These are phyloP conservation scores for Leccinum solheimii DNA, from an alignment of 1,284 basidiomycete species.

Conservation along the genomic window DNA sequence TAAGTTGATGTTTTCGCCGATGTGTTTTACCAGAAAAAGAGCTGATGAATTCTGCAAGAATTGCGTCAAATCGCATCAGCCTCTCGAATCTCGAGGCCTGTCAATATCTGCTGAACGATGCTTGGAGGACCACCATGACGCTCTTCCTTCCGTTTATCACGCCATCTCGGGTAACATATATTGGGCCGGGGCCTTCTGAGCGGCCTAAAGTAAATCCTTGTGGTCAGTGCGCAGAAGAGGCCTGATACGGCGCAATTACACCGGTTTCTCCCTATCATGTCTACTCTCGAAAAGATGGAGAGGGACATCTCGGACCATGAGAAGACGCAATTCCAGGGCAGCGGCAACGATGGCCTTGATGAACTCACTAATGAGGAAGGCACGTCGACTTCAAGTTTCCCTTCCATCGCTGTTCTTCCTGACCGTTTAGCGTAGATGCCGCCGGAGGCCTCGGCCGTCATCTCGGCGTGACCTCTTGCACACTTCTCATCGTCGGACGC, in stretches of 20 bases:
- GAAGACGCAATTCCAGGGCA: neutral
- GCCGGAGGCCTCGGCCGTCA: constrained; percentile 53
- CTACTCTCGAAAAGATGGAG: constrained; percentile 4
- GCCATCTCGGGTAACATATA: neutral
- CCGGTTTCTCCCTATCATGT: constrained; percentile 6
- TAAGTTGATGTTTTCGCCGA: neutral
- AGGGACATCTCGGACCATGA: neutral
- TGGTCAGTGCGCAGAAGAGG: neutral
- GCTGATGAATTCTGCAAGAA: neutral
- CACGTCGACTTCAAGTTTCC: constrained; percentile 4
- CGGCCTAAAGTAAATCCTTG: neutral
- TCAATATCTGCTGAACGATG: too few species aligned
- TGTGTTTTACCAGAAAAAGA: too few species aligned
- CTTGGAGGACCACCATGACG: too few species aligned
- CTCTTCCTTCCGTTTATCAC: neutral
- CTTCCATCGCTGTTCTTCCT: neutral
- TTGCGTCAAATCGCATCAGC: neutral
- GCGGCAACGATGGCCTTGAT: constrained; percentile 20
- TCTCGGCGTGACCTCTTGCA: constrained; percentile 49
- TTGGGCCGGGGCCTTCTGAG: neutral
- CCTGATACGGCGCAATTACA: too few species aligned
- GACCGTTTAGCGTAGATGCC: constrained; percentile 36
- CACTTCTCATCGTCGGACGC: constrained; percentile 49
- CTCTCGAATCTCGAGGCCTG: neutral
- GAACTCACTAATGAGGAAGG: constrained; percentile 34